Base-by-base conservation (phyloP, 208 protist species). In the Wallacemonas sp. region DNA sequence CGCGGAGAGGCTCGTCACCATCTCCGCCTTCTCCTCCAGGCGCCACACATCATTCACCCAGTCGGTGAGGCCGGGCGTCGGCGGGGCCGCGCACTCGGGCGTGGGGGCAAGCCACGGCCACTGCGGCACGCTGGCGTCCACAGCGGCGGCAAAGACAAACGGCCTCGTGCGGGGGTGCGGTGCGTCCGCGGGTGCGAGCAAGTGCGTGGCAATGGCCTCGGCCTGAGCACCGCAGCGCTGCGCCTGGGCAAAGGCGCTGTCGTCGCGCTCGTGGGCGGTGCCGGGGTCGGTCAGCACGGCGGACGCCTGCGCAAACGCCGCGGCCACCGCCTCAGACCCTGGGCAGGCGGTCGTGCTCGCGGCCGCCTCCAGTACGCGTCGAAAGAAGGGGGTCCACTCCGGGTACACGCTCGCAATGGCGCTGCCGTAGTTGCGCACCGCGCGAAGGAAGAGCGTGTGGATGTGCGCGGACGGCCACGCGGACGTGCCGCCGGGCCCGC, bases 341-440 rank as follows among this genome's bases (percentile, higher is more conserved):
- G 5, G 8, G 31, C 52, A 59, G 11, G 31, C 22, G 20, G 26
- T 22, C 23, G 25, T 22, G 26, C 26, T 25, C 18, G 48, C 25
- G 32, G 16, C 26, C n/a, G 32, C 52, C 31, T n/a, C 31, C 12
- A 59, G 52, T 14, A 59, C n/a, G 32, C 52, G 52, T 16, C 52
- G 52, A 42, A 59, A 59, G 32, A 59, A 59, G 12, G 18, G n/a
- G n/a, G 32, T 23, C 52, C 52, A 59, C 52, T 59, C 52, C 5
- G 52, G 52, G 31, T 59, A 3, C 0, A 59, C 52, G 11, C 5
- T 2, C 3, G 18, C 26, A 12, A 59, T 33, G 3, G 52, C 31
- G 5, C 32, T 16, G 31, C 31, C 32, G 32, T 59, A 59, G 0
- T 8, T 25, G 31, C 52, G 29, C 0, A 59, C 22, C 14, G 12